Evolutionary conservation across 2,329 filamentous ascomycete genomes (phyloP), one percentile per base, ranked within the genome.

Genomic region (Paraphaeosphaeria sporulosa): DNA sequence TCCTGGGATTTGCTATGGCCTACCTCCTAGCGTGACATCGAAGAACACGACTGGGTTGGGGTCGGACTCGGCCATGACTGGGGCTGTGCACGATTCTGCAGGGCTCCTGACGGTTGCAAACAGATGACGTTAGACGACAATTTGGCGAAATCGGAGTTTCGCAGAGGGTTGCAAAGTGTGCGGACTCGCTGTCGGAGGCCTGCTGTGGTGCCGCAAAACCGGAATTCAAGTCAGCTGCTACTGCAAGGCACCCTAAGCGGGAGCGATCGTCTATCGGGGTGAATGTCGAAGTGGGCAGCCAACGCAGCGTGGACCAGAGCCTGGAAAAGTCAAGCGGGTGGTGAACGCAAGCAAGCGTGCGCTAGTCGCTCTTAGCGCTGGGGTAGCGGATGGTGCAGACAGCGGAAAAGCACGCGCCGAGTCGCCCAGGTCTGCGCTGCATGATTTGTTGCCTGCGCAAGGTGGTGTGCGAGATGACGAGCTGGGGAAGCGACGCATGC

Each of bases 1-100:
- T 15, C 15, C 21, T 32, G 61, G 36, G 40, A 62, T 59, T 59
- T 55, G 57, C 54, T 54, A 46, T 43, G 59, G 59, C 85, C 75
- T 78, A 91, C 90, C 90, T 82, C 91, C 91, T 59, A 95, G 83
- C 4, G 91, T 91, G 61, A 93, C 86, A 77, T 93, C 90, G 78
- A 93, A 92, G 81, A 93, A 91, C 67, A 90, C 87, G 71, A 85
- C 76, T 63, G 83, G 82, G 64, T 85, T 83, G 55, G 71, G 66
- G 57, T 76, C 71, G 60, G 72, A 38, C 43, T 74, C 72, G 64
- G 75, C 69, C 75, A 77, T 77, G 67, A 65, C 55, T 72, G 72
- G 65, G 69, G 71, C 71, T 63, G 70, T 72, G 72, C 68, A 71
- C 50, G 21, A 55, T 49, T 43, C 52, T 58, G 59, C 57, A 63